Evolutionary conservation across 345 rosid species (phyloP).

Genomic region (Stellera chamaejasme): DNA sequence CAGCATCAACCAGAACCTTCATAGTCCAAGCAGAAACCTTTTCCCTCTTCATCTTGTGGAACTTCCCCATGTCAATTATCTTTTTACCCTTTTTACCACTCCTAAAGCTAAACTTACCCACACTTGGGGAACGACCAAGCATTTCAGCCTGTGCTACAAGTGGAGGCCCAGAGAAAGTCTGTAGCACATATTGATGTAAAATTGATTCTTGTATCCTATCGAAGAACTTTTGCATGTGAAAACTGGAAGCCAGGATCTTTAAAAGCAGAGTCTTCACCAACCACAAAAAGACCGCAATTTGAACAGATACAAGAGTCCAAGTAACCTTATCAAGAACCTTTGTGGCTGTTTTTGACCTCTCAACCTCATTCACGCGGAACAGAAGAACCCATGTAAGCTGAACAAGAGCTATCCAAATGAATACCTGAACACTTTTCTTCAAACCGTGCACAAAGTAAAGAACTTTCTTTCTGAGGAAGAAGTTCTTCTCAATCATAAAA

Average conservation of each 20-base stretch:
- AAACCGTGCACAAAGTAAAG: slow-evolving; percentile 93
- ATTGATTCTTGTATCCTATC: slow-evolving; percentile 89
- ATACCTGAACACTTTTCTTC: slow-evolving; percentile 74
- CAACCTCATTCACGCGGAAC: slow-evolving; percentile 26
- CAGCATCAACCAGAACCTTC: slow-evolving; percentile 72
- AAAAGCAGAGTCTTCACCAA: slow-evolving; percentile 58
- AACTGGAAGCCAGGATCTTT: slow-evolving; percentile 75
- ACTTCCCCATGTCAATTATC: slow-evolving; percentile 66
- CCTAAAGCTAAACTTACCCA: slow-evolving; percentile 44
- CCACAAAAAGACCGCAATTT: slow-evolving; percentile 58
- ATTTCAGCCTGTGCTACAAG: slow-evolving; percentile 62
- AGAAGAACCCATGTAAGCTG: slow-evolving; percentile 59
- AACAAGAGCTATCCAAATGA: slow-evolving; percentile 61
- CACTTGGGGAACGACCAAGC: slow-evolving; percentile 35
- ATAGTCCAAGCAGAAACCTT: slow-evolving; percentile 92
- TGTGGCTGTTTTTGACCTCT: slow-evolving; percentile 29
- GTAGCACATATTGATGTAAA: slow-evolving; percentile 72
- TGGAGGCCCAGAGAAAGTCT: slow-evolving; percentile 71
- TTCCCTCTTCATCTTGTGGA: slow-evolving; percentile 70
- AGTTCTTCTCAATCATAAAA: slow-evolving; percentile 72
- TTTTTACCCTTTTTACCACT: slow-evolving; percentile 44
- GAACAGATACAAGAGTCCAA: slow-evolving; percentile 55
- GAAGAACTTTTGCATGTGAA: slow-evolving; percentile 72
- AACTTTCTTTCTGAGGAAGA: slow-evolving; percentile 61
- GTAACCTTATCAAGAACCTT: slow-evolving; percentile 41